Evolutionary conservation across 345 rosid genomes (phyloP).

Genomic region (Sonneratia caseolaris): DNA sequence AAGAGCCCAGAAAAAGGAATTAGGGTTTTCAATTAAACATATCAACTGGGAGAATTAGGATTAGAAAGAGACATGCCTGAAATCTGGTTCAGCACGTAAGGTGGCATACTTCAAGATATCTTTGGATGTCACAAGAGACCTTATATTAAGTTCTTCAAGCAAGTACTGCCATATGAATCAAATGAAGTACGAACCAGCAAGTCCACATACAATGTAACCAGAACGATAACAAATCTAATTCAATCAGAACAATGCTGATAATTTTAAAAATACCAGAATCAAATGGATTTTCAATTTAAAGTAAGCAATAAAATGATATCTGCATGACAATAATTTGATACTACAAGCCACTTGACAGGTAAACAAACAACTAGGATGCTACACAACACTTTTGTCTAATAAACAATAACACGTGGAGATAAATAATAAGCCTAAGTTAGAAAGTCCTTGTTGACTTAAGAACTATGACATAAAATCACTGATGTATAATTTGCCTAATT

Average conservation of each 20-base stretch:
- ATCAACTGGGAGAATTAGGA: conserved; percentile 7
- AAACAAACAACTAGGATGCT: background rate
- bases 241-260: background rate
- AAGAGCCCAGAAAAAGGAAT: conserved; percentile 14
- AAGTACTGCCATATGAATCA: conserved; percentile 54
- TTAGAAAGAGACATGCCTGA: conserved; percentile 44
- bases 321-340: background rate
- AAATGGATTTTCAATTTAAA: background rate
- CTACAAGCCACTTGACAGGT: background rate
- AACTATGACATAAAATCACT: background rate
- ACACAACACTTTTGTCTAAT: background rate
- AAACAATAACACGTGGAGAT: background rate
- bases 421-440: background rate
- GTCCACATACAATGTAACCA: background rate
- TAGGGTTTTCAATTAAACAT: conserved; percentile 5
- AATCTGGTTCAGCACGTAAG: conserved; percentile 93
- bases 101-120: conserved; percentile 82
- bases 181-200: background rate
- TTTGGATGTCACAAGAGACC: conserved; percentile 65
- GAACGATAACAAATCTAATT: background rate
- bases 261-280: background rate
- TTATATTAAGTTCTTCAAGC: conserved; percentile 82
- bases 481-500: background rate
- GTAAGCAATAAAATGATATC: background rate
- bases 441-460: background rate